These are phyloP conservation scores for Lablab purpureus DNA, from an alignment of 306 rosid genomes.

Conservation along the genomic window DNA sequence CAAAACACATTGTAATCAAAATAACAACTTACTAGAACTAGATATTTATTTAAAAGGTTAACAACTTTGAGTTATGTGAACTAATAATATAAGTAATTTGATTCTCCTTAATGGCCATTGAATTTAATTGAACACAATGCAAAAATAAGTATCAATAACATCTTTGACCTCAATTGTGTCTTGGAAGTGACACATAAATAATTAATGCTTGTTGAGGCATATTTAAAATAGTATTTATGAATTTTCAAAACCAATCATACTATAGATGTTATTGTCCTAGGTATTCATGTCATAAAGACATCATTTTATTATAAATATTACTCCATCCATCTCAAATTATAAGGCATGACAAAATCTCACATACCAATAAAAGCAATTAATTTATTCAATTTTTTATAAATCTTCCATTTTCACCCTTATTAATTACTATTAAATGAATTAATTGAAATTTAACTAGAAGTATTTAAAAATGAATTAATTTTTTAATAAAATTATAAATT, in stretches of 20 bases:
- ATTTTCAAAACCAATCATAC: conserved; percentile 28
- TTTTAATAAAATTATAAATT: too few relatives aligned
- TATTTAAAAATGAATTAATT: too few relatives aligned
- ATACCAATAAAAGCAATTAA: too few relatives aligned
- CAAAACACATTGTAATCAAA: conserved; percentile 19
- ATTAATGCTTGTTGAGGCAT: conserved; percentile 35
- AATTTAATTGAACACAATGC: conserved; percentile 2
- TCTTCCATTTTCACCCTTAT: too few relatives aligned
- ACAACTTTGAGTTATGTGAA: background rate
- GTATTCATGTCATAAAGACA: conserved; percentile 36
- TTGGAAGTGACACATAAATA: too few relatives aligned
- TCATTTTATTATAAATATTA: conserved; percentile 26
- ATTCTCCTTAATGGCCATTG: conserved; percentile 21
- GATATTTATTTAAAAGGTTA: conserved; percentile 7
- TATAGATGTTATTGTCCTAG: conserved; percentile 29
- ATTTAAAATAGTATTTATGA: conserved; percentile 36
- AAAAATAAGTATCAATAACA: background rate
- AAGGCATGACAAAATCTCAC: too few relatives aligned
- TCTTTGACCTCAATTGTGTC: conserved; percentile 20
- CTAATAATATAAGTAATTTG: background rate
- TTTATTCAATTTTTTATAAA: too few relatives aligned
- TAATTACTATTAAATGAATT: too few relatives aligned
- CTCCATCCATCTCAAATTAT: too few relatives aligned
- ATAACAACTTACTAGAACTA: background rate
- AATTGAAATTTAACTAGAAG: too few relatives aligned